Base-by-base conservation (phyloP, 2,329 filamentous ascomycete species). In the Microcyclosporella mali region DNA sequence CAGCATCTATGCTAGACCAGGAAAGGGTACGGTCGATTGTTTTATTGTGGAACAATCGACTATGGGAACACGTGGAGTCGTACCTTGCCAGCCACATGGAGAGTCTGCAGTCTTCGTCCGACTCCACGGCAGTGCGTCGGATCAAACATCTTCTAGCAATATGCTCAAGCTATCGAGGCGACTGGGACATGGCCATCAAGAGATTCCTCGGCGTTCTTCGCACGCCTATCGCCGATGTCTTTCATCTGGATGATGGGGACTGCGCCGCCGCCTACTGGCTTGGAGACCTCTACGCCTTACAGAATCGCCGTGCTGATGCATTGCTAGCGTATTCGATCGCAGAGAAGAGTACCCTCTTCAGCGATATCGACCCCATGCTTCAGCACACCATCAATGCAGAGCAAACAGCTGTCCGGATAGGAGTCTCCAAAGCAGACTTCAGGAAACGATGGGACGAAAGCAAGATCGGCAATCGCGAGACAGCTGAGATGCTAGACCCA, bases 231-330 rank as follows among this genome's bases (percentile, higher is more conserved):
- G 18, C 25, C 11, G 40, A 47, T 6, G 12, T 47, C 4, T 19
- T 14, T 3, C 18, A 50, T 3, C 41, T 57, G 6, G 55, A 59
- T 33, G 45, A 37, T 14, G 56, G 52, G 11, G 56, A 56, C 33
- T 52, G 48, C 32, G 53, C 53, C 21, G 53, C 56, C 8, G 51
- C 56, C 7, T 56, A 55, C 35, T 57, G 53, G 52, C 43, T 57
- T 6, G 56, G 49, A 7, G 56, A 59, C 30, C 29, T 46, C 9
- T 59, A 54, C 25, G 35, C 50, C 11, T 30, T 55, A 35, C 40
- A 50, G 16, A 52, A 56, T 33, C 45, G 52, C 3, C 33, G 42
- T 17, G 40, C 48, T 2, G 56, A 59, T 19, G 56, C 56, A 6
- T 28, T 53, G 15, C 40, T 56, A 2, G 50, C 55, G 9, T 59